phyloP scores from a whole-genome alignment of 306 rosid species.

The Arachis stenosperma region DNA sequence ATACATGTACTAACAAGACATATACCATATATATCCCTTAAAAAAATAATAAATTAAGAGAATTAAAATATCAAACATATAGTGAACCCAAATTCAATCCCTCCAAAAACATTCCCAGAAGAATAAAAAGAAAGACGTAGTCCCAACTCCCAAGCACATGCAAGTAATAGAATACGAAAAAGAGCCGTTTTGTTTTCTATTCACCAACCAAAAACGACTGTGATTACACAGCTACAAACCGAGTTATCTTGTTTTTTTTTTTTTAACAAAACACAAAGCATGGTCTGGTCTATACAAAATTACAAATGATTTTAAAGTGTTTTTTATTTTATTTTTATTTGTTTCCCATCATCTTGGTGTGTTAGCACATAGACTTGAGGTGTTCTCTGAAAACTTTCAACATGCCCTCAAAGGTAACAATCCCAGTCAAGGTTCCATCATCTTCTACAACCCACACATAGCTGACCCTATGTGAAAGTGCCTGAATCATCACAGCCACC shows the following conservation, averaged over 20 bases:
- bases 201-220: neutral
- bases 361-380: constrained; percentile 48
- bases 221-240: constrained; percentile 10
- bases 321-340: neutral
- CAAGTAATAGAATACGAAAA: neutral
- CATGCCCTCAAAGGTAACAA: constrained; percentile 66
- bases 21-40: no score
- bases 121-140: neutral
- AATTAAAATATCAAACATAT: no score
- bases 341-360: neutral
- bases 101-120: neutral
- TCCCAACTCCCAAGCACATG: neutral
- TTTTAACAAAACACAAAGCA: neutral
- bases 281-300: neutral
- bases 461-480: constrained; percentile 70
- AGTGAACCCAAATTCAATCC: neutral
- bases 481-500: constrained; percentile 92
- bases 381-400: constrained; percentile 71
- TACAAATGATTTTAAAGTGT: neutral
- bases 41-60: no score
- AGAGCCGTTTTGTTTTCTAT: neutral
- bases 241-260: neutral
- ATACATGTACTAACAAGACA: no score
- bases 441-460: constrained; percentile 88
- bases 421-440: constrained; percentile 71